Conservation (phyloP, 1,284 basidiomycete genomes). For the Mrakiaceae sp. region DNA sequence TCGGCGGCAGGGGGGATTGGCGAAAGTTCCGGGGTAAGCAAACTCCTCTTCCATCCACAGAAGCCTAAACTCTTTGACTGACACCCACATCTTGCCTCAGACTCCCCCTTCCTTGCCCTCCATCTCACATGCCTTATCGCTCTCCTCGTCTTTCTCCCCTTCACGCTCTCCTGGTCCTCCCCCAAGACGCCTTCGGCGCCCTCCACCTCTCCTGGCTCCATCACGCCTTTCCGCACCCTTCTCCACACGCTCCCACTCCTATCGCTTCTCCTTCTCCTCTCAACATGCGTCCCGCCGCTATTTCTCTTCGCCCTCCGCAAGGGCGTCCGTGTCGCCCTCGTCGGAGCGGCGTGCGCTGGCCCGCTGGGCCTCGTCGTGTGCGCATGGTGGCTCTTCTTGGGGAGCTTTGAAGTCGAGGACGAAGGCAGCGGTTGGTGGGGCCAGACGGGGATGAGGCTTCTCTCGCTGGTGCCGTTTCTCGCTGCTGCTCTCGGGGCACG, state of each 20-base stretch:
- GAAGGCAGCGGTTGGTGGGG: slow-evolving; percentile 61
- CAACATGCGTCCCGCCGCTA: slow-evolving; percentile 58
- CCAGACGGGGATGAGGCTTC: slow-evolving; percentile 53
- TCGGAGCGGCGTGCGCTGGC: slow-evolving; percentile 64
- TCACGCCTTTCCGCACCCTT: slow-evolving; percentile 57
- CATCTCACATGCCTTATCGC: slow-evolving; percentile 30
- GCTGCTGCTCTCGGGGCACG: slow-evolving; percentile 60
- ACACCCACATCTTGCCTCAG: slow-evolving; percentile 17
- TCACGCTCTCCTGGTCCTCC: slow-evolving; percentile 3
- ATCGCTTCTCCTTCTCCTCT: slow-evolving; percentile 59
- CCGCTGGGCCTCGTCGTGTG: slow-evolving; percentile 69
- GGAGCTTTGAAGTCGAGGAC: slow-evolving; percentile 67
- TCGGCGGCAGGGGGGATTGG: slow-evolving; percentile 14
- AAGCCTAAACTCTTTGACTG: too few species aligned
- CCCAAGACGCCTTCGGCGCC: slow-evolving; percentile 20
- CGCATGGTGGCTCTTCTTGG: slow-evolving; percentile 75
- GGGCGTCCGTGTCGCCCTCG: slow-evolving; percentile 69
- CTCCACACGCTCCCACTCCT: slow-evolving; percentile 75
- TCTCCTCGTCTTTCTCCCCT: slow-evolving; percentile 23
- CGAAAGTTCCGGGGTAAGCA: slow-evolving; percentile 34
- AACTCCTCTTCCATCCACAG: background rate
- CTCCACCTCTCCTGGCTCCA: slow-evolving; percentile 19
- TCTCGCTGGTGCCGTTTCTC: slow-evolving; percentile 61
- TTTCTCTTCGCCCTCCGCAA: slow-evolving; percentile 63
- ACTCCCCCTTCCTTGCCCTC: slow-evolving; percentile 31